phyloP scores from a whole-genome alignment of 805 yeast genomes.

The Kuraishia molischiana region DNA sequence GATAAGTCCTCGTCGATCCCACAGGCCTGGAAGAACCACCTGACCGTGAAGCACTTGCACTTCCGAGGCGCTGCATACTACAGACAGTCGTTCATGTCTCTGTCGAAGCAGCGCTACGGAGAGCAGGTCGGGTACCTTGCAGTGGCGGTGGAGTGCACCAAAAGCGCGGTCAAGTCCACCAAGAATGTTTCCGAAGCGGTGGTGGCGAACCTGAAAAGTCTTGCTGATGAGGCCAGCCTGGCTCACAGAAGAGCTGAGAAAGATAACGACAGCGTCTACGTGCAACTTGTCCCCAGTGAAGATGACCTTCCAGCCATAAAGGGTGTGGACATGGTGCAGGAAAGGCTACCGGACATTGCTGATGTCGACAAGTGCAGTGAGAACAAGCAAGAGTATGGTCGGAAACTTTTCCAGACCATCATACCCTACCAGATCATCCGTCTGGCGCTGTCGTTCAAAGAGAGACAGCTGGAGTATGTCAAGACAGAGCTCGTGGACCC shows the following conservation, averaged over 20 bases:
- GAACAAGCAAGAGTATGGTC: conserved; percentile 10
- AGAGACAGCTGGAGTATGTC: conserved; percentile 49
- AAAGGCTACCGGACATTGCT: conserved; percentile 8
- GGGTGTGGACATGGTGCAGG: conserved; percentile 49
- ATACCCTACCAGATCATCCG: conserved; percentile 62
- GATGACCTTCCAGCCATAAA: conserved; percentile 29
- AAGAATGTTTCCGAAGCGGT: conserved; percentile 33
- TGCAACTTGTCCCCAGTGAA: conserved; percentile 49
- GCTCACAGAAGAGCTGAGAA: conserved; percentile 48
- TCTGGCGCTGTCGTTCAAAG: conserved; percentile 57
- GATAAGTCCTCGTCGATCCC: conserved; percentile 12
- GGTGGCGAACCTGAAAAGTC: conserved; percentile 40
- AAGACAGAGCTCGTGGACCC: conserved; percentile 35
- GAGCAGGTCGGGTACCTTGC: conserved; percentile 54
- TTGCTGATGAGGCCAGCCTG: conserved; percentile 32
- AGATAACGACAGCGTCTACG: conserved; percentile 75
- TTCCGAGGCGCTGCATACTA: conserved; percentile 65
- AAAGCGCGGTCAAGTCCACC: conserved; percentile 26
- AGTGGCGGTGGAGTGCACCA: conserved; percentile 28
- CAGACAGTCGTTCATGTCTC: conserved; percentile 43
- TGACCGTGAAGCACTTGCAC: conserved; percentile 50
- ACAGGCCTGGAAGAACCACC: conserved; percentile 55
- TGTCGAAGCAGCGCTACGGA: conserved; percentile 49
- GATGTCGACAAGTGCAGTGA: conserved; percentile 3
- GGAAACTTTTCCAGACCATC: conserved; percentile 43